Conservation (phyloP, 345 rosid species). For the Gossypioides kirkii region DNA sequence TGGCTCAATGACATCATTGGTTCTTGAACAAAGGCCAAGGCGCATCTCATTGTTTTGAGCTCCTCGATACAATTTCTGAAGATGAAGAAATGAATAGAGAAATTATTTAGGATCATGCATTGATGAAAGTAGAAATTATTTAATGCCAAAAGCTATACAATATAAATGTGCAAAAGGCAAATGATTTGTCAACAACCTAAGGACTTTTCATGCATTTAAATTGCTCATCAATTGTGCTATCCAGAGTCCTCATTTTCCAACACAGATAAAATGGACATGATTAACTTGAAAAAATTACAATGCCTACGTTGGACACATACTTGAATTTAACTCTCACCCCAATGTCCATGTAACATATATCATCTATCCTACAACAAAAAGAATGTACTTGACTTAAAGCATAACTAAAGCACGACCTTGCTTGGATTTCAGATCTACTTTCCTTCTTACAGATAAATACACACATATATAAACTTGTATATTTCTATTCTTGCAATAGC, state of each 20-base stretch:
- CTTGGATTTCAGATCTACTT: not conserved
- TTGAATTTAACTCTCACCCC: not conserved
- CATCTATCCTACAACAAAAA: not conserved
- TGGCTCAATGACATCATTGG: conserved; percentile 78
- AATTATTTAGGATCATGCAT: not conserved
- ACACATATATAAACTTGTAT: too few species aligned
- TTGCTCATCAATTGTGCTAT: not conserved
- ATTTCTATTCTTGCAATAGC: not conserved
- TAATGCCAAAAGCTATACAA: not conserved
- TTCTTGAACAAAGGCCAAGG: conserved; percentile 83
- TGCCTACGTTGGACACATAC: not conserved
- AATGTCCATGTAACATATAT: not conserved
- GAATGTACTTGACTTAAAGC: not conserved
- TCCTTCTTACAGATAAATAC: not conserved
- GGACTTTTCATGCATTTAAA: not conserved
- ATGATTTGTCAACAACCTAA: not conserved
- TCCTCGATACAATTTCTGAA: conserved; percentile 74
- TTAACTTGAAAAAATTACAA: not conserved
- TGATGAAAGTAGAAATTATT: not conserved
- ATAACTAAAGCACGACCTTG: not conserved
- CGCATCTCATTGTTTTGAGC: conserved; percentile 83
- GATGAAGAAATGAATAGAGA: conserved; percentile 5
- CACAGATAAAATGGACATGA: not conserved
- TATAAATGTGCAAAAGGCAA: not conserved
- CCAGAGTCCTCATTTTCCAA: not conserved